phyloP scores from a whole-genome alignment of 2,329 filamentous ascomycete genomes.

The Clarireedia monteithiana region DNA sequence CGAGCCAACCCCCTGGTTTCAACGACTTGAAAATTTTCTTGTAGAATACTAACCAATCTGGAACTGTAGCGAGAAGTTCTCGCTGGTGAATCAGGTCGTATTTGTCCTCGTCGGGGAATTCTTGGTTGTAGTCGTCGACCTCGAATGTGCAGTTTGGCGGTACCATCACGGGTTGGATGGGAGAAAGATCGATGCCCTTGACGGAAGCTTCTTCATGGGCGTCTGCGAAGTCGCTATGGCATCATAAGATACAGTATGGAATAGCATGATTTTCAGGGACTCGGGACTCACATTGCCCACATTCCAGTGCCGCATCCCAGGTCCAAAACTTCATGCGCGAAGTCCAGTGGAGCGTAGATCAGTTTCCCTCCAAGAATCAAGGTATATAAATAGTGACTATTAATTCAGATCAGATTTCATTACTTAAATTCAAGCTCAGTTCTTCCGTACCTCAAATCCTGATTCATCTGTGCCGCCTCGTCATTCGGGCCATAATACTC shows the following conservation, averaged over 20 bases:
- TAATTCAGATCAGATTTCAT: not conserved
- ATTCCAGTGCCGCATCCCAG: constrained; percentile 17
- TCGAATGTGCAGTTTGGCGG: constrained; percentile 55
- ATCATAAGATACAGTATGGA: not conserved
- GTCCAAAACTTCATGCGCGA: constrained; percentile 10
- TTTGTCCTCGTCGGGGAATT: constrained; percentile 24
- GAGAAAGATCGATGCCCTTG: constrained; percentile 48
- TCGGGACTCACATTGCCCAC: constrained; percentile 6
- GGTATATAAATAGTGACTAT: constrained; percentile 31
- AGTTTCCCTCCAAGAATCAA: constrained; percentile 33
- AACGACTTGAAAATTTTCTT: constrained; percentile 9
- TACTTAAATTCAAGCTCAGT: not conserved
- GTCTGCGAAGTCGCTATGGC: constrained; percentile 38
- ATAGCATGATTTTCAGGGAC: not conserved
- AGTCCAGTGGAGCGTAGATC: constrained; percentile 33
- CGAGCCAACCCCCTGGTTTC: constrained; percentile 9
- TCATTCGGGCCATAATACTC: constrained; percentile 20
- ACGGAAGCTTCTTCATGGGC: constrained; percentile 36
- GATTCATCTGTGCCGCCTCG: constrained; percentile 13
- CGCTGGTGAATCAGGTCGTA: constrained; percentile 29
- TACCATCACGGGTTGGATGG: constrained; percentile 48
- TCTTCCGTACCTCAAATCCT: constrained; percentile 1
- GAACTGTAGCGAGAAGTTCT: constrained; percentile 12
- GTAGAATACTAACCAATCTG: constrained; percentile 13
- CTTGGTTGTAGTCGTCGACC: constrained; percentile 52